phyloP scores from a whole-genome alignment of 208 protist species.

The Trypanosomatidae sp. region DNA sequence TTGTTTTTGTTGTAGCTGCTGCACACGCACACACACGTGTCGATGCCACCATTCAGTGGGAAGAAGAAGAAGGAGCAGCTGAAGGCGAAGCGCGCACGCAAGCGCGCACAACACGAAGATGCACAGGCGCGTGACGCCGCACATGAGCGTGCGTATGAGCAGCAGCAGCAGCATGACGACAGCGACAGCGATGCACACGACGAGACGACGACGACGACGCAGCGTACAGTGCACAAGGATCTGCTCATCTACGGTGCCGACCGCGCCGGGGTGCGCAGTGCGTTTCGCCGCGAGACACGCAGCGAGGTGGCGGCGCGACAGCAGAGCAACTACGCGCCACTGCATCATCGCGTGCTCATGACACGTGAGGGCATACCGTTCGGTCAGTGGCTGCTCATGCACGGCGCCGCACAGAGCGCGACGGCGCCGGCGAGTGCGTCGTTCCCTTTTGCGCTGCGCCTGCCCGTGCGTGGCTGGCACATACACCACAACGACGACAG shows the following conservation, averaged over 20 bases:
- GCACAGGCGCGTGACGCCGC: slow-evolving; percentile 5
- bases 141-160: slow-evolving; percentile 12
- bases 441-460: slow-evolving; percentile 61
- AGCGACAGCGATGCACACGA: neutral
- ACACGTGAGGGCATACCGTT: slow-evolving; percentile 35
- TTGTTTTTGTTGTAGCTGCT: no score
- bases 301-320: slow-evolving; percentile 40
- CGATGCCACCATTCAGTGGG: slow-evolving; percentile 79
- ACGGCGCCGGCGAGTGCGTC: slow-evolving; percentile 6
- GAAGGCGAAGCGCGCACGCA: slow-evolving; percentile 66
- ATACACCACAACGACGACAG: slow-evolving; percentile 1
- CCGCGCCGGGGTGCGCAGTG: slow-evolving; percentile 50
- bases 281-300: slow-evolving; percentile 55
- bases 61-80: slow-evolving; percentile 89
- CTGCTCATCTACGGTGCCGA: slow-evolving; percentile 51
- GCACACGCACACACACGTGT: no score
- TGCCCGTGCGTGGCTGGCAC: slow-evolving; percentile 64
- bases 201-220: neutral
- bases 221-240: neutral
- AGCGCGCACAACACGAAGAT: slow-evolving; percentile 32
- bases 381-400: slow-evolving; percentile 38
- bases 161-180: neutral
- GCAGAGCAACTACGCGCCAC: slow-evolving; percentile 33
- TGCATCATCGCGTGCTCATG: slow-evolving; percentile 35
- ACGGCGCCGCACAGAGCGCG: neutral